Percentiles rank a stretch among this genome's conserved stretches.
Evolutionary conservation across 768 basidiomycete species (phyloP).

Genomic region (Grammothele lineata): DNA sequence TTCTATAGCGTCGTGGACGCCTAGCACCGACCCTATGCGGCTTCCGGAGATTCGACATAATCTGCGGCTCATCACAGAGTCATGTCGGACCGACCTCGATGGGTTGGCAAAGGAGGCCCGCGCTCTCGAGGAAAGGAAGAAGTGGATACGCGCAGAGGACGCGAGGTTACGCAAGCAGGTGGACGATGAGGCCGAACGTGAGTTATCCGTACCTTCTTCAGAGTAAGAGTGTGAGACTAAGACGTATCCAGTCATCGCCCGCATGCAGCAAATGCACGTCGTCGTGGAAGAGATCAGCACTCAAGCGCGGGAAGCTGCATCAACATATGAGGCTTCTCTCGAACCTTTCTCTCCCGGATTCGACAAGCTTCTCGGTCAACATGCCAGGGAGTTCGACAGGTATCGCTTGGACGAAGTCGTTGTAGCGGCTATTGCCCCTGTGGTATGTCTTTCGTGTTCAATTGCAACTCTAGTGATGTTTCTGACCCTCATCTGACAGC

Average conservation of each 20-base stretch:
- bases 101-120: slow-evolving; percentile 89
- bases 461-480: too few species aligned
- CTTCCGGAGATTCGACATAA: slow-evolving; percentile 98
- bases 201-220: slow-evolving; percentile 23
- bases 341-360: slow-evolving; percentile 72
- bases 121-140: slow-evolving; percentile 73
- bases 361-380: slow-evolving; percentile 67
- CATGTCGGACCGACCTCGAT: slow-evolving; percentile 80
- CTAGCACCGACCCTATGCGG: slow-evolving; percentile 79
- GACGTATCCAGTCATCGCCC: slow-evolving; percentile 57
- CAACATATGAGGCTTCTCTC: slow-evolving; percentile 66
- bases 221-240: slow-evolving; percentile 9
- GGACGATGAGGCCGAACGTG: slow-evolving; percentile 74
- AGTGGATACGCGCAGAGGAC: slow-evolving; percentile 69
- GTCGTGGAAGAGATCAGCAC: slow-evolving; percentile 68
- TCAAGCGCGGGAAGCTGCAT: slow-evolving; percentile 59
- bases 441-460: slow-evolving; percentile 34
- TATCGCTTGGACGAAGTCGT: slow-evolving; percentile 88
- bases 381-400: slow-evolving; percentile 65
- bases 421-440: slow-evolving; percentile 86
- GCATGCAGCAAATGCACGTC: slow-evolving; percentile 72
- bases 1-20: slow-evolving; percentile 75
- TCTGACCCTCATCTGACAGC: slow-evolving; percentile 28
- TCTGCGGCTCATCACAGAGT: slow-evolving; percentile 78
- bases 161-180: slow-evolving; percentile 63